These are phyloP conservation scores for Cutaneotrichosporon mucoides DNA, from an alignment of 1,284 basidiomycete species.

Conservation along the genomic window DNA sequence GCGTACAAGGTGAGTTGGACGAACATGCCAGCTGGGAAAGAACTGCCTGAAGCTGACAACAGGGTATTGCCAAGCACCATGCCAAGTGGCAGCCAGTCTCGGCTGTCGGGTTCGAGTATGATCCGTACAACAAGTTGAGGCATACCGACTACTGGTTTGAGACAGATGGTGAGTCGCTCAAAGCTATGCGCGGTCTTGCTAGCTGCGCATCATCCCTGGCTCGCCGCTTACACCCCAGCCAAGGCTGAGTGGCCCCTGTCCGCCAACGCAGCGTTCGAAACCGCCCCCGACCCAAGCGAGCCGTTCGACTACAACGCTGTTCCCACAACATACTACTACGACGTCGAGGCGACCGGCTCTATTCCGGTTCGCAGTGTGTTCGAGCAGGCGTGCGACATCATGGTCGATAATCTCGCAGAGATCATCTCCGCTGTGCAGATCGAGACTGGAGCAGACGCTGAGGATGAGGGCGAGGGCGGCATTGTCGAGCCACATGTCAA, in stretches of 20 bases:
- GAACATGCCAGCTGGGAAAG: too few species aligned
- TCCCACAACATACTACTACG: constrained; percentile 82
- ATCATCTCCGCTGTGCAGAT: constrained; percentile 57
- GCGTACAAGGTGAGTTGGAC: constrained; percentile 74
- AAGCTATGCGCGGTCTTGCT: not conserved
- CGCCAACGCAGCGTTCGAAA: constrained; percentile 76
- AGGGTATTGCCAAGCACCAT: constrained; percentile 98
- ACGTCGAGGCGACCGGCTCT: constrained; percentile 86
- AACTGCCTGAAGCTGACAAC: not conserved
- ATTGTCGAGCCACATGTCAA: constrained; percentile 35
- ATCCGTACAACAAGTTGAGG: constrained; percentile 93
- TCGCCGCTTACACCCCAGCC: constrained; percentile 34
- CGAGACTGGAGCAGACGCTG: constrained; percentile 42
- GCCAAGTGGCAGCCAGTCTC: constrained; percentile 98
- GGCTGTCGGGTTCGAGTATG: constrained; percentile 95
- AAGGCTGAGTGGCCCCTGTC: constrained; percentile 77
- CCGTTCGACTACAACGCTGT: constrained; percentile 82
- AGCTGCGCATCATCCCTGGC: not conserved
- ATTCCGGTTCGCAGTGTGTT: constrained; percentile 83
- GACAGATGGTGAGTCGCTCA: constrained; percentile 54
- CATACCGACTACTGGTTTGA: constrained; percentile 98
- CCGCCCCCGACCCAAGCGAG: constrained; percentile 69
- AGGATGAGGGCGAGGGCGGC: constrained; percentile 27
- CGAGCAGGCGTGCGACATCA: constrained; percentile 72
- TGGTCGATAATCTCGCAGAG: constrained; percentile 75